phyloP scores from a whole-genome alignment of 2,329 filamentous ascomycete species.

The Stachybotrys echinatus region DNA sequence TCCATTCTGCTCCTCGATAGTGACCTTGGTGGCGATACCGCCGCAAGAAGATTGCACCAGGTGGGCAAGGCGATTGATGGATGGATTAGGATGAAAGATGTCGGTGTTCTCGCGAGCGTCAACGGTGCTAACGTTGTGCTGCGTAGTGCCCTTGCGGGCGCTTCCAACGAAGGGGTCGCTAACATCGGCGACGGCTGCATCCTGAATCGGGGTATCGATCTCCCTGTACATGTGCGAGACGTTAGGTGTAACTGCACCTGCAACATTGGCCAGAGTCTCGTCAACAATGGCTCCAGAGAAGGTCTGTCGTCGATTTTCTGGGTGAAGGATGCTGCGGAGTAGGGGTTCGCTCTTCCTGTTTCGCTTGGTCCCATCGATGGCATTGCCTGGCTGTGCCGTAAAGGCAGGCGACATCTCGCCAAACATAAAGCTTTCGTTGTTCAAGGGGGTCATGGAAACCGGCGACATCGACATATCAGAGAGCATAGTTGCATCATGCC shows the following conservation, averaged over 20 bases:
- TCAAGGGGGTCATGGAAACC: neutral
- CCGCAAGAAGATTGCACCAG: slow-evolving; percentile 19
- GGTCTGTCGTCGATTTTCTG: neutral
- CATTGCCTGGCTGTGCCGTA: neutral
- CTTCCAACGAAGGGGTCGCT: neutral
- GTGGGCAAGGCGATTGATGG: slow-evolving; percentile 17
- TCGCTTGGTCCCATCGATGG: neutral
- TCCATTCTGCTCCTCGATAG: slow-evolving; percentile 18
- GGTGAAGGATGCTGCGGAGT: neutral
- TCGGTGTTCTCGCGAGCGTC: slow-evolving; percentile 28
- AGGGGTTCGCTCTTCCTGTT: neutral
- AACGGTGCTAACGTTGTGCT: slow-evolving; percentile 21
- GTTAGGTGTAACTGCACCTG: no score
- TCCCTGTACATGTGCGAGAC: no score
- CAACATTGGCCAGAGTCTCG: no score
- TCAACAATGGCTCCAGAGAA: no score
- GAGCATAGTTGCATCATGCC: slow-evolving; percentile 7
- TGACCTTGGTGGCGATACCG: slow-evolving; percentile 23
- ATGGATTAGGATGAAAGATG: slow-evolving; percentile 21
- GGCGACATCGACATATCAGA: neutral
- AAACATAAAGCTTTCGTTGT: neutral
- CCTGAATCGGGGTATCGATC: neutral
- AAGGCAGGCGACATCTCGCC: neutral
- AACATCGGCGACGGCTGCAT: neutral
- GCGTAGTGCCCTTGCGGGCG: neutral